phyloP scores from a whole-genome alignment of 768 basidiomycete species.

The Phylloporus rhodoxanthus region DNA sequence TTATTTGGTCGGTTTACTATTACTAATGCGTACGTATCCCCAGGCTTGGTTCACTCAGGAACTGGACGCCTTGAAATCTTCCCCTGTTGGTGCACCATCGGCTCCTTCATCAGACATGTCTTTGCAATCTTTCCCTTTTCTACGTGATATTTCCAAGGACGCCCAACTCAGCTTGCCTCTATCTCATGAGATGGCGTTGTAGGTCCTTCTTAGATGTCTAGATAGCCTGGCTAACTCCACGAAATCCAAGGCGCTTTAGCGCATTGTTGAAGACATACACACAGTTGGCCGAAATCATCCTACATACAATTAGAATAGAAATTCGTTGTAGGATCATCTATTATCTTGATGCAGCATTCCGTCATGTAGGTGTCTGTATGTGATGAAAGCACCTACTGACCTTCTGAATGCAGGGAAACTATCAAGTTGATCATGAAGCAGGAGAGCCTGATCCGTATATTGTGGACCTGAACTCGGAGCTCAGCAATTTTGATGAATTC shows the following conservation, averaged over 20 bases:
- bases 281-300: conserved; percentile 79
- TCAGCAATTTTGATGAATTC: conserved; percentile 71
- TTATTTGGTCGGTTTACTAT: background rate
- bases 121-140: conserved; percentile 42
- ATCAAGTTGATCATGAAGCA: conserved; percentile 73
- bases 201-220: conserved; percentile 26
- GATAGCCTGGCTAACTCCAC: conserved; percentile 4
- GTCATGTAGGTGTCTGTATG: conserved; percentile 46
- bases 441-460: conserved; percentile 90
- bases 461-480: conserved; percentile 75
- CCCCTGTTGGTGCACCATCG: conserved; percentile 45
- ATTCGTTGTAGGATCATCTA: conserved; percentile 78
- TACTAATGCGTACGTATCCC: conserved; percentile 2
- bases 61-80: conserved; percentile 60
- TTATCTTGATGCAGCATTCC: conserved; percentile 74
- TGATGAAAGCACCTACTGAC: conserved; percentile 7
- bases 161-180: conserved; percentile 66
- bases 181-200: conserved; percentile 87
- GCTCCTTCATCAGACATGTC: conserved; percentile 38
- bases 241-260: conserved; percentile 69
- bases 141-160: conserved; percentile 33
- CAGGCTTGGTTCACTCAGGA: conserved; percentile 84
- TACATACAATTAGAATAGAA: conserved; percentile 85
- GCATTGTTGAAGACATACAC: conserved; percentile 86
- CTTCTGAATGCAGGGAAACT: conserved; percentile 60